Percentiles rank a stretch among this genome's conserved stretches.
These are phyloP conservation scores for Didymellaceae sp. DNA, from an alignment of 2,329 filamentous ascomycete genomes.

Conservation along the genomic window DNA sequence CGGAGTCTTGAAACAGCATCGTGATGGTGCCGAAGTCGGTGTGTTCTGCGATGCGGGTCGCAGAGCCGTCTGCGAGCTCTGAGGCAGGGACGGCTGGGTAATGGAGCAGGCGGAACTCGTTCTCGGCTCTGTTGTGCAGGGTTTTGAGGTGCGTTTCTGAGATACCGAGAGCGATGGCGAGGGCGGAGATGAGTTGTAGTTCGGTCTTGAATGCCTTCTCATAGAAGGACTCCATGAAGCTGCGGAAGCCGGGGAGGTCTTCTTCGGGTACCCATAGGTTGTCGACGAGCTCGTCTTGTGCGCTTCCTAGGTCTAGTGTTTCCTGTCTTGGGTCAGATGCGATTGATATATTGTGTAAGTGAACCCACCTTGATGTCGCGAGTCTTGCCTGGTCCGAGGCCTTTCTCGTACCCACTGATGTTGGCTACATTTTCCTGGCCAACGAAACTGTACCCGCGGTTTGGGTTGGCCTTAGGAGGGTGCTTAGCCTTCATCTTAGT, in stretches of 20 bases:
- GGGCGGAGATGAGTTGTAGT: constrained; percentile 15
- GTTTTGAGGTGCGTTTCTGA: constrained; percentile 1
- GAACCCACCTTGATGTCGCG: constrained; percentile 5
- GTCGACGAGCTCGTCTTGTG: constrained; percentile 2
- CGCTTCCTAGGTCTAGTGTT: constrained; percentile 6
- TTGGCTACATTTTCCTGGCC: constrained; percentile 9
- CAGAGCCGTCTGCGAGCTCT: constrained; percentile 5
- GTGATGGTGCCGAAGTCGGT: constrained; percentile 38
- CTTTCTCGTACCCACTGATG: constrained; percentile 10
- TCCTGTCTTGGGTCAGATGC: no score
- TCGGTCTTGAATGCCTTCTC: constrained; percentile 9
- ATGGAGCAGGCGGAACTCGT: constrained; percentile 24
- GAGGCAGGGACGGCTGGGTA: constrained; percentile 21
- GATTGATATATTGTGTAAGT: no score
- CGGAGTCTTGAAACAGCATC: constrained; percentile 41
- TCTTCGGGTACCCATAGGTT: constrained; percentile 2
- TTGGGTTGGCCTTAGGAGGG: constrained; percentile 6
- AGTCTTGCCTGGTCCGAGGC: constrained; percentile 1
- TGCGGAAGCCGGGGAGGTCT: constrained; percentile 19
- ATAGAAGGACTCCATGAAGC: constrained; percentile 22
- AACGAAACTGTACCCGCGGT: constrained; percentile 15
- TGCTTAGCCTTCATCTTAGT: constrained; percentile 7
- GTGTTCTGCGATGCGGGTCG: constrained; percentile 22
- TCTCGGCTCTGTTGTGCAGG: constrained; percentile 13
- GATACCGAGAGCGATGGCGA: constrained; percentile 16